Conservation (phyloP, 805 yeast genomes). For the Brettanomyces naardenensis region DNA sequence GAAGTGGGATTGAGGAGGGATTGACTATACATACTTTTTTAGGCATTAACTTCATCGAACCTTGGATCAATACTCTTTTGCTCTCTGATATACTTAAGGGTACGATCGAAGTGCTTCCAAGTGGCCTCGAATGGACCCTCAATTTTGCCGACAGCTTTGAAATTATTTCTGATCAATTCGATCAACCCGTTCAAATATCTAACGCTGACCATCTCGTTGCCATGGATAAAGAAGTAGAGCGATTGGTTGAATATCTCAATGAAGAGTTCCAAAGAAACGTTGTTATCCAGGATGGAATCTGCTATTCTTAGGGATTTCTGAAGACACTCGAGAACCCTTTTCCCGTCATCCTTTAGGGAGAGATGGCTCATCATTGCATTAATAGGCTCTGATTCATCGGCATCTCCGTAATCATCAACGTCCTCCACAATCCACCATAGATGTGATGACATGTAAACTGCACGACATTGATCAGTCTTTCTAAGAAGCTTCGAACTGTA, state of each 20-base stretch:
- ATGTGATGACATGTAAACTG: slow-evolving; percentile 82
- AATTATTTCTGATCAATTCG: slow-evolving; percentile 65
- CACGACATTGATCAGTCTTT: slow-evolving; percentile 91
- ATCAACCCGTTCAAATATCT: slow-evolving; percentile 80
- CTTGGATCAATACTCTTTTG: slow-evolving; percentile 67
- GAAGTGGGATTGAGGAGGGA: too few species aligned
- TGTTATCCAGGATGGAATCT: slow-evolving; percentile 83
- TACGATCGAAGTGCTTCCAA: slow-evolving; percentile 56
- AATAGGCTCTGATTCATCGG: slow-evolving; percentile 21
- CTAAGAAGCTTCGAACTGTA: slow-evolving; percentile 83
- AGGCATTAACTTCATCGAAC: slow-evolving; percentile 27
- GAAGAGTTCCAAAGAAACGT: slow-evolving; percentile 70
- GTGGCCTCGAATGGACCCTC: slow-evolving; percentile 27
- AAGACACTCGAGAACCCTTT: slow-evolving; percentile 82
- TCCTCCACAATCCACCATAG: slow-evolving; percentile 87
- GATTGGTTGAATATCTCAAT: slow-evolving; percentile 86
- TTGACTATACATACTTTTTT: too few species aligned
- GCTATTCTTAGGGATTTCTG: slow-evolving; percentile 86
- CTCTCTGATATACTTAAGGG: slow-evolving; percentile 58
- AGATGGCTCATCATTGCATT: slow-evolving; percentile 22
- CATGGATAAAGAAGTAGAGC: slow-evolving; percentile 77
- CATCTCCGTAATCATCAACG: slow-evolving; percentile 26
- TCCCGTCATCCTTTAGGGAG: slow-evolving; percentile 34
- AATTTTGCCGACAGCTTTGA: slow-evolving; percentile 28
- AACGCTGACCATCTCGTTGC: slow-evolving; percentile 59